Percentiles rank a stretch among this genome's conserved stretches.
Conservation (phyloP, 2,329 filamentous ascomycete genomes). For the Moelleriella libera region DNA sequence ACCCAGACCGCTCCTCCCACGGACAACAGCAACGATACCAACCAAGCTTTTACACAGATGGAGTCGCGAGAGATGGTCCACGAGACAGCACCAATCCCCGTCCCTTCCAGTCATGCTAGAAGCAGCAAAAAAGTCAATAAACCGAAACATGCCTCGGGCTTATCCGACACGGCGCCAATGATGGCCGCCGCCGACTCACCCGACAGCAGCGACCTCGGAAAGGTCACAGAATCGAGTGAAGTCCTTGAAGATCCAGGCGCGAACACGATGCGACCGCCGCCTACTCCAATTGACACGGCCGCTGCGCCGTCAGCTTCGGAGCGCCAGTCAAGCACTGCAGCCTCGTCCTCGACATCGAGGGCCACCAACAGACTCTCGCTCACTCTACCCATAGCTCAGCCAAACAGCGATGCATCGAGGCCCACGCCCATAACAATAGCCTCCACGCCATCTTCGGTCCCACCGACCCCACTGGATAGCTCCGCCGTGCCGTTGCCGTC, state of each 20-base stretch:
- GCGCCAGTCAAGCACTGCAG: too few relatives aligned
- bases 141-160: too few relatives aligned
- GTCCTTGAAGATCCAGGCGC: slow-evolving; percentile 1
- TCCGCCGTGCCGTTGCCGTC: slow-evolving; percentile 28
- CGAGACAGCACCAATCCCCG: too few relatives aligned
- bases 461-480: slow-evolving; percentile 35
- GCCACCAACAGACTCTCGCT: slow-evolving; percentile 45
- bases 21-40: too few relatives aligned
- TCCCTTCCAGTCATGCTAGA: too few relatives aligned
- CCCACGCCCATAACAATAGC: slow-evolving; percentile 34
- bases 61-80: too few relatives aligned
- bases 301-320: slow-evolving; percentile 18
- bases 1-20: neutral
- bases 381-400: slow-evolving; percentile 45
- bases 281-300: slow-evolving; percentile 20
- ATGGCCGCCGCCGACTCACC: too few relatives aligned
- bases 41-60: too few relatives aligned
- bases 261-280: slow-evolving; percentile 20
- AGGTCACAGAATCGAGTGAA: too few relatives aligned
- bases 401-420: slow-evolving; percentile 35
- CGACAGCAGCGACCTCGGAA: too few relatives aligned
- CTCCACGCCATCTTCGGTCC: slow-evolving; percentile 23
- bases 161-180: too few relatives aligned
- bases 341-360: slow-evolving; percentile 26
- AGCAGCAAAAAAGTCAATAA: too few relatives aligned